phyloP scores from a whole-genome alignment of 2,329 filamentous ascomycete species.

The Macroventuria anomochaeta region DNA sequence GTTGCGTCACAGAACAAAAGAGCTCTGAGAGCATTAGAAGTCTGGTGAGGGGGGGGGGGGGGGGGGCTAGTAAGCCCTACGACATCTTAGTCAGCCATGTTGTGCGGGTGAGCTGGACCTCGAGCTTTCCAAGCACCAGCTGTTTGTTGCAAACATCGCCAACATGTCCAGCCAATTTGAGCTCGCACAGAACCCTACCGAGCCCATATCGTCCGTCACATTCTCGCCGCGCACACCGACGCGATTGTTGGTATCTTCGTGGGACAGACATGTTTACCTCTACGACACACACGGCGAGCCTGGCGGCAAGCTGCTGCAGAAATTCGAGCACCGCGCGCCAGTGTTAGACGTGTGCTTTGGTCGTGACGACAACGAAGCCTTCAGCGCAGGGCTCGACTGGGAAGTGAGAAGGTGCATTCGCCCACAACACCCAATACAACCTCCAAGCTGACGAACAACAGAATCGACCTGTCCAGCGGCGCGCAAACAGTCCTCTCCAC shows the following conservation, averaged over 20 bases:
- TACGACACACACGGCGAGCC: slow-evolving; percentile 74
- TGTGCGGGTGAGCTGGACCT: slow-evolving; percentile 23
- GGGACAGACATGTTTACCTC: slow-evolving; percentile 90
- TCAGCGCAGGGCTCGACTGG: slow-evolving; percentile 85
- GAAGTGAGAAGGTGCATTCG: slow-evolving; percentile 74
- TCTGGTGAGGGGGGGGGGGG: too few species aligned
- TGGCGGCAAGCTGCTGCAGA: slow-evolving; percentile 70
- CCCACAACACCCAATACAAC: background rate
- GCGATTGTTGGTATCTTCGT: slow-evolving; percentile 87
- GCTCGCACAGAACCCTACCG: slow-evolving; percentile 79
- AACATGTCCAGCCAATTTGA: slow-evolving; percentile 70
- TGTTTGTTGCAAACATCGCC: slow-evolving; percentile 15
- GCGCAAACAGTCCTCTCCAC: slow-evolving; percentile 77
- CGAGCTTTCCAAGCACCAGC: slow-evolving; percentile 20
- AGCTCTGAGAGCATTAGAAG: background rate
- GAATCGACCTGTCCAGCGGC: slow-evolving; percentile 74
- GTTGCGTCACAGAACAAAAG: slow-evolving; percentile 4
- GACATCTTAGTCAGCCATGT: slow-evolving; percentile 12
- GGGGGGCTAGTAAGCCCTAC: slow-evolving; percentile 13
- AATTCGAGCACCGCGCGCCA: slow-evolving; percentile 81
- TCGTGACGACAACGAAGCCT: slow-evolving; percentile 79
- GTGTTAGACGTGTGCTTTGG: slow-evolving; percentile 94
- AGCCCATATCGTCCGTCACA: slow-evolving; percentile 84
- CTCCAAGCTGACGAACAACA: slow-evolving; percentile 31
- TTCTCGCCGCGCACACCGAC: slow-evolving; percentile 80